Evolutionary conservation across 192 early-diverging fungal genomes (phyloP), one percentile per base, ranked within the genome.

Genomic region (Coemansia sp.): DNA sequence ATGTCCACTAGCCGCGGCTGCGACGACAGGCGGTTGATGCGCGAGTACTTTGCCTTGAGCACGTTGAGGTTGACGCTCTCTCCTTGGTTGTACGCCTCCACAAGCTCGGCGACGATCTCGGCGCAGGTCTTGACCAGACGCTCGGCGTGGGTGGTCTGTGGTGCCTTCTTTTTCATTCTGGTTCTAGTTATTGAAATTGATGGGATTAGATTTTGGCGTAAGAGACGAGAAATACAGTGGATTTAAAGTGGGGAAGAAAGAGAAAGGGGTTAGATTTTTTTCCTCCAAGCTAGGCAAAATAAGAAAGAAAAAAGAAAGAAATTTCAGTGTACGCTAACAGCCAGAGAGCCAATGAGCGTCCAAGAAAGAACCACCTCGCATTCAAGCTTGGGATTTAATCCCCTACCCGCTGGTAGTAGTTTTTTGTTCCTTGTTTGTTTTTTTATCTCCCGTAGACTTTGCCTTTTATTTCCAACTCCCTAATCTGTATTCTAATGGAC

Each of bases 1-100:
- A 99, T 98, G 68, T 99, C 97, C 14, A 96, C 94, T 6, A 99
- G 85, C 60, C 89, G 89, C 10, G 97, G 97, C 77, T 96, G 95
- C 33, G 88, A 87, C 44, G 85, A 83, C 11, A 97, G 84, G 55
- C 87, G 91, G 75, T 90, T 85, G 23, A 79, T 73, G 14, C 88
- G 69, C n/a, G 89, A 84, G 64, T 91, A 83, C 59, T 88, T 85
- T 55, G 83, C 82, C 58, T 91, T 91, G 19, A 98, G 73, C 37
- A 85, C 89, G 61, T 95, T 97, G 15, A 98, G 82, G 72, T 97
- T 97, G 56, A 95, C 87, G 40, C 91, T 87, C 56, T 86, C 87
- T 40, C 86, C 84, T 0, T 73, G 69, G 13, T 85, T 81, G 55
- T 87, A 80, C 38, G 88, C 86, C 15, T 71, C 76, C 30, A 98